phyloP scores from a whole-genome alignment of 495 filamentous ascomycete species.

The Articulospora tetracladia region DNA sequence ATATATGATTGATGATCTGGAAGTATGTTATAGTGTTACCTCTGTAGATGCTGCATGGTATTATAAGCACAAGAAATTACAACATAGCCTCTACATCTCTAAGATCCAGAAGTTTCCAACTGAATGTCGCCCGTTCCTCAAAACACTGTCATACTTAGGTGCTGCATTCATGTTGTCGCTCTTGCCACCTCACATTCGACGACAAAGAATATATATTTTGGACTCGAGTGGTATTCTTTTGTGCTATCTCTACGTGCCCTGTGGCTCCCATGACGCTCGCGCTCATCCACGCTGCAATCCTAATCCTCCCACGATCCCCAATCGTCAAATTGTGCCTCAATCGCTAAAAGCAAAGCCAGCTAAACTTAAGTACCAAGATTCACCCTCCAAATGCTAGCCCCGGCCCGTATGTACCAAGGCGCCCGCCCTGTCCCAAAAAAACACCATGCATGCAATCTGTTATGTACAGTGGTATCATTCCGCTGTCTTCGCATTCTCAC shows the following conservation, averaged over 20 bases:
- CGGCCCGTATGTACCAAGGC: neutral
- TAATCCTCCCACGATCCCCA: neutral
- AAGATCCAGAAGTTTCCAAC: too few relatives aligned
- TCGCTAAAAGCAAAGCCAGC: neutral
- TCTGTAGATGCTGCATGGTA: too few relatives aligned
- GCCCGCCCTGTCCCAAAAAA: neutral
- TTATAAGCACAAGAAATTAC: too few relatives aligned
- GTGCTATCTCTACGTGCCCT: neutral
- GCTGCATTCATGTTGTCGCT: neutral
- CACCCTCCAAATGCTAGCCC: neutral
- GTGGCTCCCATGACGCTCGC: neutral
- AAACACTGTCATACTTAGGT: too few relatives aligned
- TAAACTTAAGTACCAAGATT: neutral
- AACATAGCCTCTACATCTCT: too few relatives aligned
- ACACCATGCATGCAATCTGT: neutral
- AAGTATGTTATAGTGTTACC: too few relatives aligned
- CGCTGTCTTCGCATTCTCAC: neutral
- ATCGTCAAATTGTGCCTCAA: neutral
- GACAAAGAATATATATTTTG: neutral
- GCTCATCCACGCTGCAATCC: neutral
- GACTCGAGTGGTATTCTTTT: neutral
- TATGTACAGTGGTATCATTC: neutral
- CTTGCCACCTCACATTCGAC: neutral
- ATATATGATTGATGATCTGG: too few relatives aligned
- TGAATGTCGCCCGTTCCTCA: too few relatives aligned